Percentiles rank a stretch among this genome's conserved stretches.
Conservation (phyloP, 352 stramenopile genomes). For the Phytopythium boreale region DNA sequence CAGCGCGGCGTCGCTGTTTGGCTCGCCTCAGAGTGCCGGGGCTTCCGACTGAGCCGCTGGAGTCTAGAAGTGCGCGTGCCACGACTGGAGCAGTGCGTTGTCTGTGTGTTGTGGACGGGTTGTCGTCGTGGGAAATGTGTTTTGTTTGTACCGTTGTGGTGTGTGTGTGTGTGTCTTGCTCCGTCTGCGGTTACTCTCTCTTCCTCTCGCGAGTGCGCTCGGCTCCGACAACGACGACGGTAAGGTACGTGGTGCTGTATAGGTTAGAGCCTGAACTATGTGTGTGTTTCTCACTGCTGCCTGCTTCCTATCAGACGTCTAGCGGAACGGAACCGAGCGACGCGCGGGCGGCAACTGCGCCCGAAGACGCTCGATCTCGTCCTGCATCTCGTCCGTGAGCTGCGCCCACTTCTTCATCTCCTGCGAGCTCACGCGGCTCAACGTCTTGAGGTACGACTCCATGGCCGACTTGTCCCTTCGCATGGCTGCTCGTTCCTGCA, state of each 20-base stretch:
- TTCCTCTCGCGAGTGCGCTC: not conserved
- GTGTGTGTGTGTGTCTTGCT: not conserved
- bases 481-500: constrained; percentile 61
- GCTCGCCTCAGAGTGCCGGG: not conserved
- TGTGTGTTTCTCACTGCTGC: not conserved
- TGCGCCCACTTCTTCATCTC: constrained; percentile 84
- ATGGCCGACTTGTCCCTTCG: constrained; percentile 43
- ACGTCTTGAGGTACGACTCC: constrained; percentile 53
- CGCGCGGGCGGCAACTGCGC: constrained; percentile 13
- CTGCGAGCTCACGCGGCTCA: constrained; percentile 65
- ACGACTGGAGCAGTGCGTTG: not conserved
- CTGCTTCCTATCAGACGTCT: not conserved
- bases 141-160: not conserved
- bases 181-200: not conserved
- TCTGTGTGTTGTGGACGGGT: not conserved
- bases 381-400: constrained; percentile 82
- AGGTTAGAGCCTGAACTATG: not conserved
- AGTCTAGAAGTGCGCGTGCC: not conserved
- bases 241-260: not conserved
- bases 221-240: not conserved
- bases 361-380: constrained; percentile 66
- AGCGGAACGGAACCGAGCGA: not conserved
- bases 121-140: not conserved
- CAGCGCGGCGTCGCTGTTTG: constrained; percentile 13
- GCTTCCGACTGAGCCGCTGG: constrained; percentile 5